Percentiles rank a stretch among this genome's conserved stretches.
Evolutionary conservation across 176 grass and related monocot genomes (phyloP).

Genomic region (Cocos nucifera): DNA sequence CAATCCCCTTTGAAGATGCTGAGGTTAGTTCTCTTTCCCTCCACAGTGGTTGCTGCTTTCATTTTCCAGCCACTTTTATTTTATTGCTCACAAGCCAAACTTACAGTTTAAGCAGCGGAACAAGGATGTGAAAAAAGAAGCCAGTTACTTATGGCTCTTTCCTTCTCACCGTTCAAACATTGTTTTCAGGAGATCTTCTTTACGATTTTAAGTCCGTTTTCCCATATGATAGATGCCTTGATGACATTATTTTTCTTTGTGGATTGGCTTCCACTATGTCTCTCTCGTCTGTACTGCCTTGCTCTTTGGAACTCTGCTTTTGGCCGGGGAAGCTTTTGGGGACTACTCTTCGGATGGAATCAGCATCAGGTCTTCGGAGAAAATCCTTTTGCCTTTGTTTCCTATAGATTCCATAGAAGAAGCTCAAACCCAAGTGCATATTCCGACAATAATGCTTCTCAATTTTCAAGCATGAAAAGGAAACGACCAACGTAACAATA

Average conservation of each 20-base stretch:
- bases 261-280: conserved; percentile 34
- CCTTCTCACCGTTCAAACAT: too few relatives aligned
- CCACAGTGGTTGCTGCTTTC: conserved; percentile 3
- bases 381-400: background rate
- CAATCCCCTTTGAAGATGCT: conserved; percentile 40
- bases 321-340: conserved; percentile 17
- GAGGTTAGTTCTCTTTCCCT: conserved; percentile 53
- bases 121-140: background rate
- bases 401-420: too few relatives aligned
- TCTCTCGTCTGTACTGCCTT: conserved; percentile 21
- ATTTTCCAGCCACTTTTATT: too few relatives aligned
- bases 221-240: conserved; percentile 14
- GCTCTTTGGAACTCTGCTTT: conserved; percentile 17
- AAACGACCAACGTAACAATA: too few relatives aligned
- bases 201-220: conserved; percentile 14
- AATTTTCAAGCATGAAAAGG: too few relatives aligned
- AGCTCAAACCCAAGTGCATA: too few relatives aligned
- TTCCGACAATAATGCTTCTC: too few relatives aligned
- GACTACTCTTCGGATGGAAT: conserved; percentile 4
- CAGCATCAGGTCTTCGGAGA: conserved; percentile 3
- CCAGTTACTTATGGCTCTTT: too few relatives aligned
- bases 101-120: conserved; percentile 15
- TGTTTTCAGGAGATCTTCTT: conserved; percentile 7
- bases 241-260: conserved; percentile 16
- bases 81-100: conserved; percentile 1